Evolutionary conservation across 768 basidiomycete genomes (phyloP).

Genomic region (Lactarius evosmus): DNA sequence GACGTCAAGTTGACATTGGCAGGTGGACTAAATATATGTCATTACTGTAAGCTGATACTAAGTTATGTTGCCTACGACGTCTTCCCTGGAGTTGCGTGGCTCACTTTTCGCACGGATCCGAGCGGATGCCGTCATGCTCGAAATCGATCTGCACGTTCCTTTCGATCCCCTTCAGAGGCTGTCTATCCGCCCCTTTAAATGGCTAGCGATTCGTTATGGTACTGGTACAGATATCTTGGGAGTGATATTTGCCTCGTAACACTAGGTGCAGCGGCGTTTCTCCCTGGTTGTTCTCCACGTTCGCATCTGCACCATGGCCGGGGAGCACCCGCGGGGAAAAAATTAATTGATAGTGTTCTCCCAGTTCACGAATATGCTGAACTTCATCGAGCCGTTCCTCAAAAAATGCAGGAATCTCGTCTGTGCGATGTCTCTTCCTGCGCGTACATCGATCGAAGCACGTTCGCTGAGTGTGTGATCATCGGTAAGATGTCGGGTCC

Average conservation of each 20-base stretch:
- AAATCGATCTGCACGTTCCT: neutral
- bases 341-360: conserved; percentile 97
- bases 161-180: neutral
- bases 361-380: conserved; percentile 86
- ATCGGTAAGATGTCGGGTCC: conserved; percentile 75
- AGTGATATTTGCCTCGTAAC: too few species aligned
- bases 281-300: too few species aligned
- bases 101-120: too few species aligned
- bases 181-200: too few species aligned
- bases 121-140: neutral
- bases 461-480: conserved; percentile 8
- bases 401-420: conserved; percentile 60
- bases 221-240: too few species aligned
- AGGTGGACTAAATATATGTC: neutral
- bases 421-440: conserved; percentile 66
- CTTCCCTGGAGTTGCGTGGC: too few species aligned
- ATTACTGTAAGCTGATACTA: too few species aligned
- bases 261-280: too few species aligned
- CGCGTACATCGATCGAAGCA: neutral
- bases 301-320: too few species aligned
- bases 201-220: too few species aligned
- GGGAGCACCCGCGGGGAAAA: conserved; percentile 55
- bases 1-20: neutral
- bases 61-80: too few species aligned
- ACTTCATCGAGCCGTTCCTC: conserved; percentile 85